A percentile compares a stretch with the other conserved stretches of the same genome.
Evolutionary conservation across 768 basidiomycete genomes (phyloP).

Genomic region (Pleurotus sapidus): DNA sequence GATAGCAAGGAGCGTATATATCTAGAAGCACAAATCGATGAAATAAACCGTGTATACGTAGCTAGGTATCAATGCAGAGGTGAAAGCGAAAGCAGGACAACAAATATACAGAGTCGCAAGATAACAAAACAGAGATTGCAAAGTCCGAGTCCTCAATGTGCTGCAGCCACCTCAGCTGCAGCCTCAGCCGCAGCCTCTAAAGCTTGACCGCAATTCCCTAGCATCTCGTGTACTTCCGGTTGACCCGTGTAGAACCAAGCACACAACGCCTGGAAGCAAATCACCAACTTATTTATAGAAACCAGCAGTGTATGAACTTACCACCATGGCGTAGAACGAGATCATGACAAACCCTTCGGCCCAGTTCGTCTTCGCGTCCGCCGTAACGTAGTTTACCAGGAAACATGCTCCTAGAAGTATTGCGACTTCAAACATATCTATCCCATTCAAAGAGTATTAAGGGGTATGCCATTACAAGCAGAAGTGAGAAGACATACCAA

Average conservation of each 20-base stretch:
- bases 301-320: not conserved
- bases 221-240: conserved; percentile 40
- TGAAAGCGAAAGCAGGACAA: no score
- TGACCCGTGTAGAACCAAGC: conserved; percentile 70
- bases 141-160: not conserved
- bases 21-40: no score
- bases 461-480: not conserved
- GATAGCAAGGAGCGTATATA: no score
- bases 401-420: conserved; percentile 66
- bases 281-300: no score
- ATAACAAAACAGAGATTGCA: no score
- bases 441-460: not conserved
- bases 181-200: conserved; percentile 26
- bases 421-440: conserved; percentile 70
- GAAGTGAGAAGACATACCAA: conserved; percentile 42
- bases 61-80: no score
- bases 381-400: conserved; percentile 78
- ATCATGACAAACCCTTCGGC: conserved; percentile 68
- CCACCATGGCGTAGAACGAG: conserved; percentile 52
- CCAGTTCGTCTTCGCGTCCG: conserved; percentile 80
- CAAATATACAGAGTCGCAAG: no score
- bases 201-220: conserved; percentile 35
- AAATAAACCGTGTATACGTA: no score
- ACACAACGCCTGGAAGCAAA: conserved; percentile 44
- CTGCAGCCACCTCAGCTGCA: not conserved